A percentile compares a stretch with the other conserved stretches of the same genome.
phyloP scores from a whole-genome alignment of 805 yeast genomes.

The Nakazawaea ambrosiae region DNA sequence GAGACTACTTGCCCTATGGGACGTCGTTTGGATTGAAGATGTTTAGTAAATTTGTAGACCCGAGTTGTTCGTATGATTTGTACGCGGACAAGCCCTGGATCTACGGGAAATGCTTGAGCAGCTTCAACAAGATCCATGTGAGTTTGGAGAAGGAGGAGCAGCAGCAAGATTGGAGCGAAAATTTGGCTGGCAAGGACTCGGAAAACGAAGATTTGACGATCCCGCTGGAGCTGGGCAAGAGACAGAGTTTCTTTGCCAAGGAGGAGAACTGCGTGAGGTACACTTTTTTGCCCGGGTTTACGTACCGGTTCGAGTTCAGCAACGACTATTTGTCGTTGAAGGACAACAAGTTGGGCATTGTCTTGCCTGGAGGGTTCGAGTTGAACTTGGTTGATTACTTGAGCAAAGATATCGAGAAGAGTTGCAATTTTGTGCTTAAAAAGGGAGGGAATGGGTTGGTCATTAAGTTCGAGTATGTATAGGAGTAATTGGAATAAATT shows the following conservation, averaged over 20 bases:
- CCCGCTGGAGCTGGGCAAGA: conserved; percentile 27
- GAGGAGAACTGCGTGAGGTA: conserved; percentile 31
- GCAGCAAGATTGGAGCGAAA: conserved; percentile 17
- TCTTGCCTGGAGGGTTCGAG: conserved; percentile 13
- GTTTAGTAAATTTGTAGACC: conserved; percentile 53
- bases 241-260: conserved; percentile 40
- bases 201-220: conserved; percentile 19
- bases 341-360: conserved; percentile 10
- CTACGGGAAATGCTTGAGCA: conserved; percentile 54
- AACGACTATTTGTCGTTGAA: conserved; percentile 11
- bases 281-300: conserved; percentile 22
- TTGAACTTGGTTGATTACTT: conserved; percentile 11
- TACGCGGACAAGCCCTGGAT: conserved; percentile 55
- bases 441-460: conserved; percentile 7
- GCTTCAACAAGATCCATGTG: conserved; percentile 41
- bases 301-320: conserved; percentile 10
- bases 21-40: conserved; percentile 46
- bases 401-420: conserved; percentile 4
- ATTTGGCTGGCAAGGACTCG: conserved; percentile 10
- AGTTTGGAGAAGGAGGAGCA: conserved; percentile 13
- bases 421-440: conserved; percentile 9
- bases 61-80: conserved; percentile 58
- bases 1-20: conserved; percentile 51
- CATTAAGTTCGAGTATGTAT: conserved; percentile 9
- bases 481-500: neutral